Conservation (phyloP, 352 stramenopile genomes). For the Thraustochytrium striatum region DNA sequence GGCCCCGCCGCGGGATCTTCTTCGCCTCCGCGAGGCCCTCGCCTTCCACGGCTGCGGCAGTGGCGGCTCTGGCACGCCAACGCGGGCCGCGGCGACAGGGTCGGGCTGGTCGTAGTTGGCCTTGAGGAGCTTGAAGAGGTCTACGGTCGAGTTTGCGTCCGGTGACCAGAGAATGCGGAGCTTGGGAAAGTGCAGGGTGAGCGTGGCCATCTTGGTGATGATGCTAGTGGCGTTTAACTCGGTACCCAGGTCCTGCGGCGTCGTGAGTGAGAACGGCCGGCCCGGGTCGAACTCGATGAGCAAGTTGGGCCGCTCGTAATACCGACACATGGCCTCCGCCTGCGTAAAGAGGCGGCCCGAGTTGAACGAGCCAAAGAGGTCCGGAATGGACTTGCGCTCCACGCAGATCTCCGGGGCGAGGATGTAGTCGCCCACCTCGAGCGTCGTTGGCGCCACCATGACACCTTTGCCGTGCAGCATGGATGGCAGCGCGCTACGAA, state of each 20-base stretch:
- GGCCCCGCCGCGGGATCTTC: slow-evolving; percentile 66
- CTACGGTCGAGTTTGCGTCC: slow-evolving; percentile 58
- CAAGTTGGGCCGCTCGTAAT: slow-evolving; percentile 82
- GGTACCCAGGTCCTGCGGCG: slow-evolving; percentile 75
- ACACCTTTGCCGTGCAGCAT: slow-evolving; percentile 92
- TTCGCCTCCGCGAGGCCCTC: too few relatives aligned
- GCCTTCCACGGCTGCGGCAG: too few relatives aligned
- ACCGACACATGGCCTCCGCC: slow-evolving; percentile 69
- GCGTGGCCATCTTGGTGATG: slow-evolving; percentile 87
- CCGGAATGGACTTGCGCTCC: slow-evolving; percentile 87
- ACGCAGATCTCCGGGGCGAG: slow-evolving; percentile 93
- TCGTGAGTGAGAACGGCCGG: slow-evolving; percentile 70
- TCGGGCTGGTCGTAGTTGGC: slow-evolving; percentile 72
- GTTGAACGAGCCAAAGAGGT: slow-evolving; percentile 93
- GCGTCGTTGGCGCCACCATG: slow-evolving; percentile 84
- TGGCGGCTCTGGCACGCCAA: slow-evolving; percentile 57
- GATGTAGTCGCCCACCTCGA: slow-evolving; percentile 95
- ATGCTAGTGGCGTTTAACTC: slow-evolving; percentile 87
- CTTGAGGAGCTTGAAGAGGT: slow-evolving; percentile 74
- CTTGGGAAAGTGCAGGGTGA: slow-evolving; percentile 87
- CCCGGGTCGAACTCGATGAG: slow-evolving; percentile 90
- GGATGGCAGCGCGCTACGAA: slow-evolving; percentile 86
- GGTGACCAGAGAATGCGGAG: slow-evolving; percentile 91
- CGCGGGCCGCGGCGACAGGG: slow-evolving; percentile 64
- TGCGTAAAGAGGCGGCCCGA: slow-evolving; percentile 93